Evolutionary conservation across 1,284 basidiomycete species (phyloP), one percentile per base, ranked within the genome.

Genomic region (Golubevia sp.): DNA sequence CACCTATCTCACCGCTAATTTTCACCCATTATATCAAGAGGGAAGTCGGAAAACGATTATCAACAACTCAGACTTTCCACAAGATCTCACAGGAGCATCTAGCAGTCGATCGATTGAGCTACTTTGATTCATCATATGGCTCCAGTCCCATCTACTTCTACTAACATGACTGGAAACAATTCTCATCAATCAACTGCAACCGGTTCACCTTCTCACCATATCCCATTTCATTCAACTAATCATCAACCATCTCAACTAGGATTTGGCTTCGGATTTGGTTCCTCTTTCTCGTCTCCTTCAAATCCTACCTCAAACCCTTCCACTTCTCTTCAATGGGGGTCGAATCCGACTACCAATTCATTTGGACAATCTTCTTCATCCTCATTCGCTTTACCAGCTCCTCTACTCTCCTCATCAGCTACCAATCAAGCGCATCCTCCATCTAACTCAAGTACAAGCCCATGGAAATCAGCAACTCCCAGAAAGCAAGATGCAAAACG

Each of bases 251-350:
- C 63, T 51, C 70, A 67, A 20, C 64, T 74, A 15, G 70, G 67
- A n/a, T 74, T 74, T 27, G 72, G 72, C 1, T 74, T 74, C 27
- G 72, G 72, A 26, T 74, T 74, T 49, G 72, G 72, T 20, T 67
- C 70, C 21, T 73, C 72, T 0, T 70, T 74, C 24, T 67, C 38
- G 11, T 13, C 11, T 44, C 38, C 38, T 2, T 44, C 38, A 13
- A 44, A 8, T 44, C 18, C 30, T 11, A 5, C 30, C 11, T 3
- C 30, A 3, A 5, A 3, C 11, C 4, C 30, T 11, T 34, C 30
- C 11, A 34, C 30, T 34, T 34, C 30, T 34, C 4, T 11, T 34
- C 30, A 34, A 34, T 64, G 20, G 64, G 60, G 25, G 67, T 68
- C 49, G 15, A 49, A 26, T 4, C 18, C 56, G 7, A n/a, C 30